Evolutionary conservation across 257 asterid species (phyloP).

Genomic region (Solanum phureja): DNA sequence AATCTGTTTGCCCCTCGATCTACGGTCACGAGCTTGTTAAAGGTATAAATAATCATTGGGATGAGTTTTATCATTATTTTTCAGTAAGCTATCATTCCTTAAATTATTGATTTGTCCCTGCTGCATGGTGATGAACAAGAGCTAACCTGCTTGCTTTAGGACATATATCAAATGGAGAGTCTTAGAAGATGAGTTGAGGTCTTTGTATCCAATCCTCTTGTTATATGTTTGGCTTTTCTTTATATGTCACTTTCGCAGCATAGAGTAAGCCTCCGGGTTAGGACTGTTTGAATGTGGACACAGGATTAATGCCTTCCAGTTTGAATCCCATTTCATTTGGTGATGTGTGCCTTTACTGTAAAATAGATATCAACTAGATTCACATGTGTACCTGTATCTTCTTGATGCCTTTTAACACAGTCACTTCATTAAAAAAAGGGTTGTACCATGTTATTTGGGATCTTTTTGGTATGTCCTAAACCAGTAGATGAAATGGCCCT

Average conservation of each 20-base stretch:
- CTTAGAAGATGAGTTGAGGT: neutral
- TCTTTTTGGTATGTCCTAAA: neutral
- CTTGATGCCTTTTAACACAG: neutral
- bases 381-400: neutral
- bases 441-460: neutral
- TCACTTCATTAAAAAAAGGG: neutral
- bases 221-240: neutral
- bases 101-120: neutral
- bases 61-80: neutral
- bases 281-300: neutral
- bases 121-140: neutral
- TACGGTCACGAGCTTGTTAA: constrained; percentile 97
- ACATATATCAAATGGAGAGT: neutral
- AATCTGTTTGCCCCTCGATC: constrained; percentile 90
- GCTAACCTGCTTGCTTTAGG: neutral
- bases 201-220: neutral
- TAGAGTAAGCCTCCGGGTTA: neutral
- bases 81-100: neutral
- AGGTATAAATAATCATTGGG: constrained; percentile 33
- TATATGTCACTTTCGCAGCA: neutral
- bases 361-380: neutral
- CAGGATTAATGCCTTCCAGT: neutral
- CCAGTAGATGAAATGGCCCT: neutral
- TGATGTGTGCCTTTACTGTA: neutral
- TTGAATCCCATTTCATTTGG: neutral